Evolutionary conservation across 495 filamentous ascomycete genomes (phyloP).

Genomic region (Bacidia gigantensis): DNA sequence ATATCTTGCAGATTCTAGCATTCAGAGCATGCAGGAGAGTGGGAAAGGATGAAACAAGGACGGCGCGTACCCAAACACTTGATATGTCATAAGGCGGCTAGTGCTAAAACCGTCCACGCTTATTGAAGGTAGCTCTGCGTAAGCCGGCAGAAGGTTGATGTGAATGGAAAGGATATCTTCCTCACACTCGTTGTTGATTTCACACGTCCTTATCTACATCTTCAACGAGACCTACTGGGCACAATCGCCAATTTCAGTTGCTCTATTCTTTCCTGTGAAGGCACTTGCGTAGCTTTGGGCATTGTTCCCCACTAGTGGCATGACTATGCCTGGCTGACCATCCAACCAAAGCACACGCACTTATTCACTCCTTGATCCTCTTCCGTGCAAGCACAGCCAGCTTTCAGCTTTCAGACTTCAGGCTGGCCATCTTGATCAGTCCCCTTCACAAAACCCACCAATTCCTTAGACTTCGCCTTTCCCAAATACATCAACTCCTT

Average conservation of each 20-base stretch:
- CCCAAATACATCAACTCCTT: no score
- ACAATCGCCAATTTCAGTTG: no score
- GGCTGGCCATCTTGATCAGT: no score
- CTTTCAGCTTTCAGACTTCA: no score
- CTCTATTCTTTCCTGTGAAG: no score
- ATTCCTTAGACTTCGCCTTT: no score
- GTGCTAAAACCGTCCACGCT: background rate
- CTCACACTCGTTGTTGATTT: background rate
- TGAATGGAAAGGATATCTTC: background rate
- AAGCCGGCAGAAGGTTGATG: background rate
- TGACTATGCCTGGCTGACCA: background rate
- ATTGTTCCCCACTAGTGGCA: background rate
- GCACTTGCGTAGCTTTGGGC: background rate
- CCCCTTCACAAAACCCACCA: no score
- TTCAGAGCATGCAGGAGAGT: no score
- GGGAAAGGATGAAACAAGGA: background rate
- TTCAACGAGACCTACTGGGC: no score
- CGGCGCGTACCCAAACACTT: background rate
- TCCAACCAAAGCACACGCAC: background rate
- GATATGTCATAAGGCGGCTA: background rate
- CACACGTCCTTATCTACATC: background rate
- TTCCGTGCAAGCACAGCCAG: background rate
- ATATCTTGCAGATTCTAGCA: no score
- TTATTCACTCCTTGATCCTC: background rate
- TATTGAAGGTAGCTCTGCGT: background rate